These are phyloP conservation scores for Endogone sp. DNA, from an alignment of 192 early-diverging fungal species.

Conservation along the genomic window DNA sequence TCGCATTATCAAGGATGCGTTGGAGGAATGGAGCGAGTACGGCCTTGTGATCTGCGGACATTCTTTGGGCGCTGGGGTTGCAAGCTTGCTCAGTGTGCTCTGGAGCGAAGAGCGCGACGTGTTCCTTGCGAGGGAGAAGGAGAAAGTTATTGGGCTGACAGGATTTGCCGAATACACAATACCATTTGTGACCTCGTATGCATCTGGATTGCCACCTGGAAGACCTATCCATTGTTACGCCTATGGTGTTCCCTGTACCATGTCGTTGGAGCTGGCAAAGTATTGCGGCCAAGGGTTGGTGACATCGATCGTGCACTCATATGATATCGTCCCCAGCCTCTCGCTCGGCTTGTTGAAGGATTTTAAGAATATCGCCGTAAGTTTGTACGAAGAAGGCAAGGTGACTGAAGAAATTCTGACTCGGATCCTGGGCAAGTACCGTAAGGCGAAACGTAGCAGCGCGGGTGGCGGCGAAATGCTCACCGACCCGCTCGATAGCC, in stretches of 20 bases:
- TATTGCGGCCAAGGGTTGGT: constrained; percentile 65
- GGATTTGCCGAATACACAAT: constrained; percentile 20
- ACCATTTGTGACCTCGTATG: constrained; percentile 58
- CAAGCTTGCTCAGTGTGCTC: constrained; percentile 67
- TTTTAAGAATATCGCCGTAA: constrained; percentile 66
- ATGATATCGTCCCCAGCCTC: constrained; percentile 75
- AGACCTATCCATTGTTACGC: constrained; percentile 82
- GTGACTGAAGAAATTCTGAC: constrained; percentile 65
- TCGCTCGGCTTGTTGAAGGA: constrained; percentile 75
- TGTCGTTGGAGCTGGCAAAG: constrained; percentile 62
- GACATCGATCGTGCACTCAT: constrained; percentile 77
- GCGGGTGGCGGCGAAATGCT: constrained; percentile 10
- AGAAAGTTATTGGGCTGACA: constrained; percentile 21
- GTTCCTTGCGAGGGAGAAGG: constrained; percentile 23
- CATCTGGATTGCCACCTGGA: constrained; percentile 60
- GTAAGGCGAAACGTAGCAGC: constrained; percentile 14
- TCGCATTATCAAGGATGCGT: constrained; percentile 64
- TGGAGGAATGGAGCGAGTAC: constrained; percentile 73
- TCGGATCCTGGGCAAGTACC: constrained; percentile 44
- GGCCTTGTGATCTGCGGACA: constrained; percentile 84
- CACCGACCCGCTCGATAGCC: constrained; percentile 7
- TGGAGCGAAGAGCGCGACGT: constrained; percentile 61
- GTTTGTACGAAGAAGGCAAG: constrained; percentile 53
- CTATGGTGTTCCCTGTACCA: constrained; percentile 80
- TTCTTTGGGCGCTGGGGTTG: constrained; percentile 85